phyloP scores from a whole-genome alignment of 2,329 filamentous ascomycete species.

The Ophiostoma sp. region DNA sequence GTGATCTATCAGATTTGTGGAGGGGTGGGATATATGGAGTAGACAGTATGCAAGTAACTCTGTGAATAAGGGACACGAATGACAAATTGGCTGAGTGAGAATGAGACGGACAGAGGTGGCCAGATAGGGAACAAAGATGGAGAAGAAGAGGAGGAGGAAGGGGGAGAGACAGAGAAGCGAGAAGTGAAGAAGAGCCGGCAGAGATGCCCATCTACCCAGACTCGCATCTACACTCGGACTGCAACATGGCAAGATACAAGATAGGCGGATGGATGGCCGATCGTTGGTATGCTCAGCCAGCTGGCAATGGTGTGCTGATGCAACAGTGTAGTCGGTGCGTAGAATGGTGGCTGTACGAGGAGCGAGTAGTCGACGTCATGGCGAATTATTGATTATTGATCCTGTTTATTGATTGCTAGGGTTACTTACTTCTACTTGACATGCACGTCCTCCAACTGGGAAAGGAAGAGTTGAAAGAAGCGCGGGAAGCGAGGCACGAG shows the following conservation, averaged over 20 bases:
- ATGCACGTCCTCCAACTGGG: conserved; percentile 5
- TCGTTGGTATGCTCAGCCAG: background rate
- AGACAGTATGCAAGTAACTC: background rate
- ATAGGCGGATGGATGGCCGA: conserved; percentile 3
- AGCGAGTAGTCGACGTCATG: background rate
- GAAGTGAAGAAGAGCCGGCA: no score
- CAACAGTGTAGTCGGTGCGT: background rate
- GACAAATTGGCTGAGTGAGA: background rate
- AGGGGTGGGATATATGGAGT: background rate
- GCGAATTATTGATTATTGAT: background rate
- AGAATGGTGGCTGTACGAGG: no score
- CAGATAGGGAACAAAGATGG: background rate
- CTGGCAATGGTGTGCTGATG: background rate
- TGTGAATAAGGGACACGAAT: background rate
- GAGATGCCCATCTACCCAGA: background rate
- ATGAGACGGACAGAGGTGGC: background rate
- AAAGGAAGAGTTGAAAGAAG: conserved; percentile 4
- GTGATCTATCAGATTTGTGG: conserved; percentile 1
- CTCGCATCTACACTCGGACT: conserved; percentile 7
- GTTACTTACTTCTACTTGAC: background rate
- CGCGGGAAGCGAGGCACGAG: background rate
- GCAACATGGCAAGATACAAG: background rate
- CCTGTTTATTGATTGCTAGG: background rate
- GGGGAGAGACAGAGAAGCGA: no score
- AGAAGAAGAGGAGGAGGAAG: background rate